These are phyloP conservation scores for Pythium grandisporangium DNA, from an alignment of 352 stramenopile genomes.

Conservation along the genomic window DNA sequence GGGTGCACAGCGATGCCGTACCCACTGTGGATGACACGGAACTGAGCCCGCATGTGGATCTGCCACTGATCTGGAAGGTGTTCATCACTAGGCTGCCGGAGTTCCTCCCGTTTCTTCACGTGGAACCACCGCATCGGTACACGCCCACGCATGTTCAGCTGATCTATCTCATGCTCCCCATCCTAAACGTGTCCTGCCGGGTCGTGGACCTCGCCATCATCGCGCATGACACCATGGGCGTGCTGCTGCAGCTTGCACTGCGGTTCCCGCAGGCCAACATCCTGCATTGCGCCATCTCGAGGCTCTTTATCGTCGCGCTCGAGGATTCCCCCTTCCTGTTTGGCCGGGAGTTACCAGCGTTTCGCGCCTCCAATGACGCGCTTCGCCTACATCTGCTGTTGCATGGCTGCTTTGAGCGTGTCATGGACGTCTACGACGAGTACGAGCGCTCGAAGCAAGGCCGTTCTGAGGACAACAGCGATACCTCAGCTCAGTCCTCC, in stretches of 20 bases:
- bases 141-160: constrained; percentile 55
- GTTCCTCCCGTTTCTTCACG: constrained; percentile 25
- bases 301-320: constrained; percentile 68
- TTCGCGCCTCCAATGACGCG: constrained; percentile 36
- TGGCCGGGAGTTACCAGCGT: constrained; percentile 61
- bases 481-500: constrained; percentile 2
- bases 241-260: constrained; percentile 83
- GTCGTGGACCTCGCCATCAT: constrained; percentile 39
- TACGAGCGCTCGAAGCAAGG: background rate
- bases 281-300: constrained; percentile 51
- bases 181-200: constrained; percentile 63
- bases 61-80: constrained; percentile 53
- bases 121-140: constrained; percentile 24
- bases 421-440: constrained; percentile 28
- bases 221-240: constrained; percentile 24
- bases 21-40: constrained; percentile 11
- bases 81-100: constrained; percentile 33
- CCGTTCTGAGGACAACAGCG: too few relatives aligned
- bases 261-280: constrained; percentile 86
- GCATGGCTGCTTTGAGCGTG: constrained; percentile 25
- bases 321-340: constrained; percentile 78
- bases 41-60: constrained; percentile 39
- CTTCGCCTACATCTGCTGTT: constrained; percentile 48
- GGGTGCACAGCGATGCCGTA: background rate
- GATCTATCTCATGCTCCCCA: constrained; percentile 65